Evolutionary conservation across 352 stramenopile genomes (phyloP), one percentile per base, ranked within the genome.

Genomic region (Phytophthora sp.): DNA sequence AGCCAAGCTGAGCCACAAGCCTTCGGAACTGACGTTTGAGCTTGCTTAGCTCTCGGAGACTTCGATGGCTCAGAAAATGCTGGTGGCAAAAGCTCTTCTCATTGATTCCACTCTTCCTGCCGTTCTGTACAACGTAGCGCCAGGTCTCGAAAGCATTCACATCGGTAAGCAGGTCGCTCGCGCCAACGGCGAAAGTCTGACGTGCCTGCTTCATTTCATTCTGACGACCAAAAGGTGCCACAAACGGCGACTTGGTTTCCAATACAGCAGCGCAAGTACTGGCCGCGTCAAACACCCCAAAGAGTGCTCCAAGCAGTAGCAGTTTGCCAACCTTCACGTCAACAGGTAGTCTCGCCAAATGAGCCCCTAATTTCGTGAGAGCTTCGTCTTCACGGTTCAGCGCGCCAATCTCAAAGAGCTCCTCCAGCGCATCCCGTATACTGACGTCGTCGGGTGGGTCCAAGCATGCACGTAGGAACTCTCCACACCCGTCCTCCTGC

Each of bases 321-420:
- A 99, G 93, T 70, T 99, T 99, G 24, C 93, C 98, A 18, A 99
- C 77, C 67, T 97, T 90, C 16, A 97, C 93, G 74, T 99, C 92
- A 7, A 99, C 82, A n/a, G 97, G 97, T 9, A 99, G 77, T 47
- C 89, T 82, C 8, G 95, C 88, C 15, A 99, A 79, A 55, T 98
- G 89, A 0, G 73, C 47, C 7, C 98, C 98, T 1, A 99, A 82
- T 58, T 90, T 84, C 18, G 98, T 99, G 11, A 99, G 76, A 16
- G 66, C 66, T 53, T 91, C 84, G 29, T 90, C 59, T 3, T 76
- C 67, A 8, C 66, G 56, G 7, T 76, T 70, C 5, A 98, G 71
- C 1, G 94, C 95, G 1, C 94, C 91, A 30, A 98, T 91, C 57
- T 94, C 82, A 38, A 86, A 84, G 13, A 99, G 78, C 23, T 98